Evolutionary conservation across 345 rosid species (phyloP).

Genomic region (Dovyalis caffra): DNA sequence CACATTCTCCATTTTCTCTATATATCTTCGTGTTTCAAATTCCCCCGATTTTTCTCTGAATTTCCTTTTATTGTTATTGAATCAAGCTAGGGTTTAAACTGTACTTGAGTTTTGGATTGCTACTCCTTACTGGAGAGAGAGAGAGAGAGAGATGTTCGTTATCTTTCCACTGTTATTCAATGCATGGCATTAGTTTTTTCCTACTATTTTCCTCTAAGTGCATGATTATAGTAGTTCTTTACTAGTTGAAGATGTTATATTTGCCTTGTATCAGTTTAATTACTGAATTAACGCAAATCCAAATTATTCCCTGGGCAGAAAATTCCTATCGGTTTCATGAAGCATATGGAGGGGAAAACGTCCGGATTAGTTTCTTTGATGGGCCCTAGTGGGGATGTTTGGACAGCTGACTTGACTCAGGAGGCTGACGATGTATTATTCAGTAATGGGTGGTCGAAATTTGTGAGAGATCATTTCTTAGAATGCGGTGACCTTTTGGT

Average conservation of each 20-base stretch:
- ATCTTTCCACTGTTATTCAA: too few species aligned
- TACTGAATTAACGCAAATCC: not conserved
- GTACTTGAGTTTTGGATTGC: too few species aligned
- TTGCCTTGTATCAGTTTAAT: not conserved
- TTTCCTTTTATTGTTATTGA: too few species aligned
- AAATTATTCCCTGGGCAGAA: conserved; percentile 33
- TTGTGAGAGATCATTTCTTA: conserved; percentile 45
- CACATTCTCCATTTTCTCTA: not conserved
- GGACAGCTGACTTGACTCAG: conserved; percentile 42
- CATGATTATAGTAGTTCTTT: not conserved
- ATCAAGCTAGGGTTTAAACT: too few species aligned
- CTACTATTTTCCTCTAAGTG: not conserved
- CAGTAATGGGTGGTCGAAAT: conserved; percentile 46
- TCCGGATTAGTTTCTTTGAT: conserved; percentile 40
- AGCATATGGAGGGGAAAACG: conserved; percentile 38
- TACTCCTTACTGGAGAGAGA: too few species aligned
- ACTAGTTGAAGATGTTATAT: not conserved
- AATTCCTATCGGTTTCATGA: conserved; percentile 42
- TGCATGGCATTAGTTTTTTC: too few species aligned
- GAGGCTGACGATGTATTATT: conserved; percentile 33
- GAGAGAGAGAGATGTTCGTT: too few species aligned
- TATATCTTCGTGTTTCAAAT: not conserved
- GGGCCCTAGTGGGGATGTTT: conserved; percentile 56
- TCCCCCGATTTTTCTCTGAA: not conserved
- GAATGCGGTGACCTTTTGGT: conserved; percentile 55